These are phyloP conservation scores for Komagataella populi DNA, from an alignment of 805 yeast genomes.

Conservation along the genomic window DNA sequence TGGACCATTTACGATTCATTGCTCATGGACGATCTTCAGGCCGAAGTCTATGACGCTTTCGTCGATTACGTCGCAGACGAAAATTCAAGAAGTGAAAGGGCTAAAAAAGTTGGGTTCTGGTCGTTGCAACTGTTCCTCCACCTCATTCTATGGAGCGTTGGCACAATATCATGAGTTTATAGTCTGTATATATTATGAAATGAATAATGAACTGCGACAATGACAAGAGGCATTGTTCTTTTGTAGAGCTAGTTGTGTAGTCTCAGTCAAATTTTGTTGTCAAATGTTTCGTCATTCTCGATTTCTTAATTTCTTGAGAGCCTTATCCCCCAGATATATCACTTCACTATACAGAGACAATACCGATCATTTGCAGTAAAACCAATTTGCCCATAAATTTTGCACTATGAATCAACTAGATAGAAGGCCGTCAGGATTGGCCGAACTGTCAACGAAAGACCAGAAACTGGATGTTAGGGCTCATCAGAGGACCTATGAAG, in stretches of 20 bases:
- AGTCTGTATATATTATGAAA: neutral
- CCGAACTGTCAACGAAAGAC: conserved; percentile 21
- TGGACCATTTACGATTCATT: conserved; percentile 93
- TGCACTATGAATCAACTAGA: neutral
- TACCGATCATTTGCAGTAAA: neutral
- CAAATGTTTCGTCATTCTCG: neutral
- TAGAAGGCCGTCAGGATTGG: conserved; percentile 19
- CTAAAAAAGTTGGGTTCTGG: conserved; percentile 88
- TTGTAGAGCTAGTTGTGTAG: no score
- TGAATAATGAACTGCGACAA: neutral
- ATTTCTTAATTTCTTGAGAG: no score
- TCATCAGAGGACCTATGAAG: conserved; percentile 74
- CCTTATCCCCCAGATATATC: neutral
- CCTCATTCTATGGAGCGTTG: conserved; percentile 68
- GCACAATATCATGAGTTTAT: conserved; percentile 35
- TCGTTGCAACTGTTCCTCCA: conserved; percentile 76
- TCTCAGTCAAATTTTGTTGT: neutral
- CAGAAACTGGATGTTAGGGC: conserved; percentile 45
- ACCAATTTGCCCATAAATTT: neutral
- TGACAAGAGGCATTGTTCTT: neutral
- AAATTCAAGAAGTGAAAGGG: conserved; percentile 52
- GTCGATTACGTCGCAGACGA: conserved; percentile 84
- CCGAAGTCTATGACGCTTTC: conserved; percentile 83
- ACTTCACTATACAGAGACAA: neutral
- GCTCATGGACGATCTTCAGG: conserved; percentile 82